Base-by-base conservation (phyloP, 106 monocot genomes). In the Dioscorea alata region DNA sequence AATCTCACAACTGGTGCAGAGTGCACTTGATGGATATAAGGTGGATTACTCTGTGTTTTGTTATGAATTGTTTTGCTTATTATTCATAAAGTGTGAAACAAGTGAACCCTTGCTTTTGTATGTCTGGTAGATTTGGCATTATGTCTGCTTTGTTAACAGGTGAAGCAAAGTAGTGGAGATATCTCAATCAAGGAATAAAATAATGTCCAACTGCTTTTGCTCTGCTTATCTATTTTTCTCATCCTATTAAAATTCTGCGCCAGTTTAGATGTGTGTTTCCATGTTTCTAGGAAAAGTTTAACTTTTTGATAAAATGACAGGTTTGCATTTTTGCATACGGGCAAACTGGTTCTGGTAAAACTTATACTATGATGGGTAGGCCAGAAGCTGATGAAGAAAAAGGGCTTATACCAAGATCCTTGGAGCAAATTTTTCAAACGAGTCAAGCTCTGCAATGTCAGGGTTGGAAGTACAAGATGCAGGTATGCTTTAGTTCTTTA, bases 301-400 rank as follows among this genome's bases (percentile, higher is more conserved):
- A 42, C 34, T 10, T 5, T 6, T 42, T 42, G 42, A 42, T 10
- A 42, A 42, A 54, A 7, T 56, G 49, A 8, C 67, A 97, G 97
- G 92, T 97, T 9, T 97, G 97, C 64, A 97, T 97, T 69, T 97
- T 97, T 89, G 97, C 97, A 9, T 97, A 97, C 69, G 97, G 97
- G 1, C 97, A 97, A 75, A 97, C 97, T 54, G 97, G 97, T 4
- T 97, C 97, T 10, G 97, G 97, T 13, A 97, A 97, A 77, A 97
- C 97, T 1, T 97, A 92, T 50, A 97, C 97, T 1, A 92, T 97
- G 97, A 97, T 97, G 97, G 97, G 97, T 0, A 85, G 56, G 42
- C 78, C 77, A 33, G 80, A 86, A 56, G 63, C 71, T 61, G n/a
- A 67, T 62, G 84, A 79, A 17, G 58, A 87, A 49, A 89, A 85